A percentile compares a stretch with the other conserved stretches of the same genome.
Conservation (phyloP, 2,329 filamentous ascomycete genomes). For the Mollisia scopiformis region DNA sequence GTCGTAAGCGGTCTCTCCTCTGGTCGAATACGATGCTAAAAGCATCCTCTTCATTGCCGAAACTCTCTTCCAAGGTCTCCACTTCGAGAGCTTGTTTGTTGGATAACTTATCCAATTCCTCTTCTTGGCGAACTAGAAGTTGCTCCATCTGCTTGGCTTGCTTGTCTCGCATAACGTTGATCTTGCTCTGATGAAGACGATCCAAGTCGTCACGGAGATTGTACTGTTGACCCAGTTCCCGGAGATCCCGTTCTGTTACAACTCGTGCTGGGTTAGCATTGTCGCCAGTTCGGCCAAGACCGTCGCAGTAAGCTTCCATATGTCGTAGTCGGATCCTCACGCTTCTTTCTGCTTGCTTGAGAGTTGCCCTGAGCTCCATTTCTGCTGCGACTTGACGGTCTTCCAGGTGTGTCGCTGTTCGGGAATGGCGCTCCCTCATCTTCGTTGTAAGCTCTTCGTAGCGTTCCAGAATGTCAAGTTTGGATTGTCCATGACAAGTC, state of each 20-base stretch:
- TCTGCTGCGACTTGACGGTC: constrained; percentile 65
- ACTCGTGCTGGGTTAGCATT: constrained; percentile 49
- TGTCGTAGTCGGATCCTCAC: constrained; percentile 62
- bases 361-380: constrained; percentile 56
- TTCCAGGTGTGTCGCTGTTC: constrained; percentile 57
- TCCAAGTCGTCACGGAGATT: constrained; percentile 62
- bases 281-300: constrained; percentile 47
- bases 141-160: constrained; percentile 65
- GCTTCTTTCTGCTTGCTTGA: constrained; percentile 60
- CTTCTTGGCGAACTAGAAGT: constrained; percentile 56
- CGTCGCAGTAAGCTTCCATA: constrained; percentile 68
- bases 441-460: constrained; percentile 52
- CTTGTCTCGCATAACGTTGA: constrained; percentile 67
- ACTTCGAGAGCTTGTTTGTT: constrained; percentile 51
- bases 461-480: constrained; percentile 48
- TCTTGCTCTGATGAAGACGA: constrained; percentile 60
- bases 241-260: constrained; percentile 62
- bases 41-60: constrained; percentile 52
- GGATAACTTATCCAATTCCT: constrained; percentile 50
- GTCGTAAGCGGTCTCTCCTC: constrained; percentile 48
- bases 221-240: constrained; percentile 63
- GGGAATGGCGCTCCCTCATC: constrained; percentile 58
- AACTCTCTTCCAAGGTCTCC: constrained; percentile 49
- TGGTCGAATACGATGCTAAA: constrained; percentile 48
- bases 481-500: constrained; percentile 52